Evolutionary conservation across 2,329 filamentous ascomycete genomes (phyloP).

Genomic region (Xylaria arbuscula): DNA sequence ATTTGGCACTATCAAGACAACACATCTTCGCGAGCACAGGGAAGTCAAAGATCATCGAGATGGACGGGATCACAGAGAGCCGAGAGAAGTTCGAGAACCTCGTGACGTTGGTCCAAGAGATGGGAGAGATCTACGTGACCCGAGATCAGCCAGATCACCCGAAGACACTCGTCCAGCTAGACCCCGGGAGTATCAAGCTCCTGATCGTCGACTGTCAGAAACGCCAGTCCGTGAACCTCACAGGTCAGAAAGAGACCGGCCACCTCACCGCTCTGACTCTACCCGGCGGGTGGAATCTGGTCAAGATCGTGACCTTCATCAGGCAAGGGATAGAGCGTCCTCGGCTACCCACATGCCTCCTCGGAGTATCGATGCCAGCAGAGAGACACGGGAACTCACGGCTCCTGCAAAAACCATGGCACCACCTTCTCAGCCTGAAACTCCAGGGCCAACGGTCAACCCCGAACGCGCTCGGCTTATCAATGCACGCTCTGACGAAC

Average conservation of each 20-base stretch:
- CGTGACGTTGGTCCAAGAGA: conserved; percentile 54
- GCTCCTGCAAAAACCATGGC: conserved; percentile 48
- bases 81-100: conserved; percentile 54
- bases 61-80: conserved; percentile 42
- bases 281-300: conserved; percentile 48
- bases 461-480: conserved; percentile 66
- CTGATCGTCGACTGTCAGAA: conserved; percentile 59
- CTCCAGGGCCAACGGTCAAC: conserved; percentile 63
- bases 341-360: conserved; percentile 42
- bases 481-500: conserved; percentile 51
- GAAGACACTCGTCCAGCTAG: conserved; percentile 57
- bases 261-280: conserved; percentile 45
- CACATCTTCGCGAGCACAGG: conserved; percentile 48
- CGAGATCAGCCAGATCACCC: conserved; percentile 52
- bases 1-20: conserved; percentile 55
- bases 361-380: conserved; percentile 45
- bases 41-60: conserved; percentile 51
- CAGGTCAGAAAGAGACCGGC: conserved; percentile 56
- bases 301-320: conserved; percentile 55
- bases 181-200: conserved; percentile 54
- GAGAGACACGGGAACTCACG: conserved; percentile 44
- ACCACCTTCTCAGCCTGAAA: conserved; percentile 46
- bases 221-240: conserved; percentile 50
- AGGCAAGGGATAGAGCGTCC: conserved; percentile 50
- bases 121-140: conserved; percentile 48